Evolutionary conservation across 176 grass and related monocot genomes (phyloP).

Genomic region (Triticum timopheevii): DNA sequence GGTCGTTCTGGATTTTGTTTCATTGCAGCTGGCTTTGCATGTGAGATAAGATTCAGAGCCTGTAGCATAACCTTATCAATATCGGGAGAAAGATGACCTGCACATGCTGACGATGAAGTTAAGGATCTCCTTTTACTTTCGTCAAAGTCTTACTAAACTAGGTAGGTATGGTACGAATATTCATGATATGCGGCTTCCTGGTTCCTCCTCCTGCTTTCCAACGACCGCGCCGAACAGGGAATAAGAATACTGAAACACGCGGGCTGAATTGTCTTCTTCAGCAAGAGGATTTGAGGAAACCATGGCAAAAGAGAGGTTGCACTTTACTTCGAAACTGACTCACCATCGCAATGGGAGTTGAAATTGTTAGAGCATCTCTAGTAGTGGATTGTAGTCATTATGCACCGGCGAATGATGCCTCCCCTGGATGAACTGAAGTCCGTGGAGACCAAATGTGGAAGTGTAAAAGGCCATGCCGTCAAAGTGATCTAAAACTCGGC

Average conservation of each 20-base stretch:
- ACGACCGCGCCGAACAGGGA: conserved; percentile 1
- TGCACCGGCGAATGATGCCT: conserved; percentile 45
- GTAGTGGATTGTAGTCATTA: conserved; percentile 15
- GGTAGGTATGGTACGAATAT: neutral
- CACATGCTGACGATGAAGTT: neutral
- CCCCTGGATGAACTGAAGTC: conserved; percentile 29
- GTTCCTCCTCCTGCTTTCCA: conserved; percentile 19
- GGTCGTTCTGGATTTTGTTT: neutral
- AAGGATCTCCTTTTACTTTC: conserved; percentile 27
- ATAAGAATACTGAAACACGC: neutral
- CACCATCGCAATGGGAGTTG: neutral
- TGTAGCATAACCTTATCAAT: too few species aligned
- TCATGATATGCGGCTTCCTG: neutral
- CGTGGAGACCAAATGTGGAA: neutral
- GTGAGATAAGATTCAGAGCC: neutral
- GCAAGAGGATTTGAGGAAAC: conserved; percentile 12
- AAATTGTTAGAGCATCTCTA: neutral
- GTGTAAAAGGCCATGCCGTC: neutral
- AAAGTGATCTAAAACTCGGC: neutral
- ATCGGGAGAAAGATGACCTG: too few species aligned
- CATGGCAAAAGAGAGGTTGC: conserved; percentile 16
- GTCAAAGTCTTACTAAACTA: neutral
- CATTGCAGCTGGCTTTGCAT: too few species aligned
- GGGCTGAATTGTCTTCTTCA: neutral
- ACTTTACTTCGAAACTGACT: conserved; percentile 35